Evolutionary conservation across 768 basidiomycete species (phyloP).

Genomic region (Dentipellis sp.): DNA sequence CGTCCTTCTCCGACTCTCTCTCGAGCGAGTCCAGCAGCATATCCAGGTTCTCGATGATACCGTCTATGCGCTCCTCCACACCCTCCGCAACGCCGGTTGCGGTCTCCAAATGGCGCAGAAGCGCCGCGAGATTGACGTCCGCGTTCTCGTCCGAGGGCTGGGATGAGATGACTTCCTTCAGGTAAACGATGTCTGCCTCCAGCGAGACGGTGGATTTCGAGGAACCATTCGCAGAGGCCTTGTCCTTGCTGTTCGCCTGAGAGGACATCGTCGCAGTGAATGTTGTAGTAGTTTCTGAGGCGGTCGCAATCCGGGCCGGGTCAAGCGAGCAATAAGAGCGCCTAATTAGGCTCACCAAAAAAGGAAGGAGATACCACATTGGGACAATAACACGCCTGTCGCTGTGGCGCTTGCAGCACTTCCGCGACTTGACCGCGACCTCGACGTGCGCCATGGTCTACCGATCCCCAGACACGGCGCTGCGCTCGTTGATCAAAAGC

Average conservation of each 20-base stretch:
- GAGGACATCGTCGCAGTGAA: not conserved
- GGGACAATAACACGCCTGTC: not conserved
- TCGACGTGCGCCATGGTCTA: conserved; percentile 6
- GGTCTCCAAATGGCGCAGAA: conserved; percentile 44
- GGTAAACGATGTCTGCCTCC: conserved; percentile 28
- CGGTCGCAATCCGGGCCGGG: not conserved
- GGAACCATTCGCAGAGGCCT: not conserved
- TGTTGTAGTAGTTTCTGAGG: not conserved
- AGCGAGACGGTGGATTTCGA: conserved; percentile 10
- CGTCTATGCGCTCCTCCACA: conserved; percentile 56
- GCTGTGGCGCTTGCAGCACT: not conserved
- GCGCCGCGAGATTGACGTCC: conserved; percentile 38
- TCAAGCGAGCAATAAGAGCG: not conserved
- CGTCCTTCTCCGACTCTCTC: conserved; percentile 19
- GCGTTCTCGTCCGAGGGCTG: conserved; percentile 19
- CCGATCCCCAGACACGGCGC: conserved; percentile 10
- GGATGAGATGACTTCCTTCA: conserved; percentile 25
- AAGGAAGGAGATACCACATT: not conserved
- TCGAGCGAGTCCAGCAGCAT: conserved; percentile 34
- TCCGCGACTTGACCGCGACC: too few species aligned
- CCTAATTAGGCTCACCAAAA: not conserved
- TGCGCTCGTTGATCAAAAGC: conserved; percentile 5
- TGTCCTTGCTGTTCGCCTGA: not conserved
- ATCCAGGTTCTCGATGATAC: conserved; percentile 50
- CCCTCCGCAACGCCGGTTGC: conserved; percentile 52